phyloP scores from a whole-genome alignment of 108 stramenopile genomes.

The Nannochloropsis oceanica region DNA sequence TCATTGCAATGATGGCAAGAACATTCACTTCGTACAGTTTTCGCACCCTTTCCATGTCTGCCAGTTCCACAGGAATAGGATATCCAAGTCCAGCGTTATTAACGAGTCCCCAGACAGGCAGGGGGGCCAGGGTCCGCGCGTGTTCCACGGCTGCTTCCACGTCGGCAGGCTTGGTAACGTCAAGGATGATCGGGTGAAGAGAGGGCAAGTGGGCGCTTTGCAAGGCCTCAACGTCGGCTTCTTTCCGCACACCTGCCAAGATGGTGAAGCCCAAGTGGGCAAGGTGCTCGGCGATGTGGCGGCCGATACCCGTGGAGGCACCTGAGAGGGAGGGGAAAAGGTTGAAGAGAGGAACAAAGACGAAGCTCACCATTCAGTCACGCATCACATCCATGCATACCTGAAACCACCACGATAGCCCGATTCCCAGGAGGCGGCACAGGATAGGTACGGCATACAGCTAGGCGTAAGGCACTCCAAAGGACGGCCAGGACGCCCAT shows the following conservation, averaged over 20 bases:
- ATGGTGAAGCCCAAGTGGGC: neutral
- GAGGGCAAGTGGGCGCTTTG: neutral
- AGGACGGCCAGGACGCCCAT: neutral
- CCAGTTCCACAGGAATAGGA: neutral
- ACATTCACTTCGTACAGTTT: neutral
- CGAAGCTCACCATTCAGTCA: neutral
- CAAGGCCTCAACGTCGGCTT: neutral
- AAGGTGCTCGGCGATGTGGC: neutral
- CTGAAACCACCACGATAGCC: neutral
- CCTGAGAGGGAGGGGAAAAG: neutral
- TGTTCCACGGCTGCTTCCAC: neutral
- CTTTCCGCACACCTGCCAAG: neutral
- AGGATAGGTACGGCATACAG: neutral
- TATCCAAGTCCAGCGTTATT: neutral
- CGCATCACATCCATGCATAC: neutral
- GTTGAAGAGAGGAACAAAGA: neutral
- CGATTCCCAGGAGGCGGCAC: neutral
- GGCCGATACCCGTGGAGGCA: neutral
- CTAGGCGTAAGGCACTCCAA: neutral
- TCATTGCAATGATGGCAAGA: neutral
- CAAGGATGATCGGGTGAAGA: neutral
- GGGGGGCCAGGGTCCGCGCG: neutral
- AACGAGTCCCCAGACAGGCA: neutral
- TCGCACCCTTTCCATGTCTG: neutral
- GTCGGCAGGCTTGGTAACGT: neutral